These are phyloP conservation scores for Apiotrichum gamsii DNA, from an alignment of 1,284 basidiomycete genomes.

Conservation along the genomic window DNA sequence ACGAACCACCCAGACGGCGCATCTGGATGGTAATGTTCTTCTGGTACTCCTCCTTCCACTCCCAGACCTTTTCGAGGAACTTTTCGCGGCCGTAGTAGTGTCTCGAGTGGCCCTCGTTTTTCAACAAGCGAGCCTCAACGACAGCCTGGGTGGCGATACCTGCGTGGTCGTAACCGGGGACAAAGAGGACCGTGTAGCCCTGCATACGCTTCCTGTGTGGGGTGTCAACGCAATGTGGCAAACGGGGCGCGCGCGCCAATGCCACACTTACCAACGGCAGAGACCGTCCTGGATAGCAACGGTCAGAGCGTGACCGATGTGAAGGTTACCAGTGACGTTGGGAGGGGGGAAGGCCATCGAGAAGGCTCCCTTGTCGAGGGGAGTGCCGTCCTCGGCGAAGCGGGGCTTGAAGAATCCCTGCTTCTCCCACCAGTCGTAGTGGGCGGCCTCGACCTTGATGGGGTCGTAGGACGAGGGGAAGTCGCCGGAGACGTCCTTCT, in stretches of 20 bases:
- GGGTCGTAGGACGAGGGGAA: conserved; percentile 86
- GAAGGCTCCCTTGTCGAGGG: conserved; percentile 61
- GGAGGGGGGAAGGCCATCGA: conserved; percentile 90
- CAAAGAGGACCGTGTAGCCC: conserved; percentile 83
- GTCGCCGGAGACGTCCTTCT: conserved; percentile 75
- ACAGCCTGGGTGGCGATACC: conserved; percentile 98
- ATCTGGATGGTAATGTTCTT: conserved; percentile 84
- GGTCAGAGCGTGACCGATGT: conserved; percentile 94
- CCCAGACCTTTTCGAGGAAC: conserved; percentile 87
- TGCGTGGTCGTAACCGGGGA: conserved; percentile 96
- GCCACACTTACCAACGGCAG: conserved; percentile 73
- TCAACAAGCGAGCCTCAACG: conserved; percentile 88
- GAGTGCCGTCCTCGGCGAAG: conserved; percentile 55
- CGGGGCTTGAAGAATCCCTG: conserved; percentile 86
- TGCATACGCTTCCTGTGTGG: conserved; percentile 91
- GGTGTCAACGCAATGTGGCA: conserved; percentile 2
- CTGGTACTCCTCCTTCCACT: conserved; percentile 99
- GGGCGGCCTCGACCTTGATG: conserved; percentile 86
- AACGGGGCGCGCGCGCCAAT: neutral
- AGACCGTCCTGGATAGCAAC: conserved; percentile 86
- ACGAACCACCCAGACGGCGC: conserved; percentile 82
- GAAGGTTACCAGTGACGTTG: conserved; percentile 95
- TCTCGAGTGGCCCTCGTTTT: conserved; percentile 72
- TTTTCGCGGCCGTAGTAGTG: conserved; percentile 92
- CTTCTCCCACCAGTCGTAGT: conserved; percentile 98